Evolutionary conservation across 345 rosid species (phyloP), one percentile per base, ranked within the genome.

Genomic region (Physaria fendleri): DNA sequence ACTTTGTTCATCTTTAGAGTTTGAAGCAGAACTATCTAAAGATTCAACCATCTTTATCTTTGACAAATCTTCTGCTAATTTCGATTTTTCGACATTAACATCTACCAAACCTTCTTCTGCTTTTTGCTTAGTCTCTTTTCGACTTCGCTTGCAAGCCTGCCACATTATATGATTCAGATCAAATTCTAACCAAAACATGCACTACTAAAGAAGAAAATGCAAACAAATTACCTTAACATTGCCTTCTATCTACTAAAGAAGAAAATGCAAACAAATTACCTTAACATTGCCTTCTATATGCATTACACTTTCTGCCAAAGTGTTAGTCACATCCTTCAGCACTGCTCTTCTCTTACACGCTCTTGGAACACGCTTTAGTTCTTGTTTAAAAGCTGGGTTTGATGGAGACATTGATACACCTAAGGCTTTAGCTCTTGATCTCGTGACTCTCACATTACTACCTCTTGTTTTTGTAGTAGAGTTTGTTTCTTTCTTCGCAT

Each of bases 261-360:
- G 30, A 30, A n/a, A 18, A 43, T 18, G 20, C 16, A 9, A 48
- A 13, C 40, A 55, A 32, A 40, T 40, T 43, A 79, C 94, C 88
- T 77, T 81, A 59, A 38, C 57, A 50, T 74, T 74, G 23, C 68
- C 18, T 28, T 69, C 60, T 44, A 28, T 59, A 48, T 39, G 24
- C 10, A 68, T 27, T 48, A 5, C 5, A 68, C 56, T 64, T 29
- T 73, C 80, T 11, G 47, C 9, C 33, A 13, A 20, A 51, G 65
- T 32, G 64, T 87, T 87, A 1, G 84, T 75, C n/a, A 83, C 89
- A 68, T 90, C 94, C 73, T 71, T 79, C 6, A 90, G 91, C 33
- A 85, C 87, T 8, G 82, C 88, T 49, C 91, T 80, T 75, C 80
- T 83, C 78, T 90, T 59, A 55, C 65, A 74, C 32, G 69, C 40